These are phyloP conservation scores for Candida sanyaensis DNA, from an alignment of 1,139 yeast genomes.

Conservation along the genomic window DNA sequence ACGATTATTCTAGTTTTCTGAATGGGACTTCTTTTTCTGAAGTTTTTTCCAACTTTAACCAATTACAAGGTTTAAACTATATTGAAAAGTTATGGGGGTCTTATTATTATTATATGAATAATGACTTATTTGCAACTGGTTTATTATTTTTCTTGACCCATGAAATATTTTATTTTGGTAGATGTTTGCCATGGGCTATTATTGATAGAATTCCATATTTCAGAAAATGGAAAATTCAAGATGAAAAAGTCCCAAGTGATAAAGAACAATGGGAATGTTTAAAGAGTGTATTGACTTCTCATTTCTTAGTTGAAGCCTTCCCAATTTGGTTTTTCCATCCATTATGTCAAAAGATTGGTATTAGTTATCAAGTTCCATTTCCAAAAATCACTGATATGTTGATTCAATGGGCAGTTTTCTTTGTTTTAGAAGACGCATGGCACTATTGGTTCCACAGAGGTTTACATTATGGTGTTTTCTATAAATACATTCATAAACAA, in stretches of 20 bases:
- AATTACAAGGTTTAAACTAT: constrained; percentile 24
- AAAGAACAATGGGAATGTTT: constrained; percentile 92
- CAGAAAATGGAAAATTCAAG: constrained; percentile 79
- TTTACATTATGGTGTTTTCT: constrained; percentile 82
- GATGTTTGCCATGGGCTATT: constrained; percentile 83
- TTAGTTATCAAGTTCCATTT: constrained; percentile 79
- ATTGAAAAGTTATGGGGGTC: constrained; percentile 73
- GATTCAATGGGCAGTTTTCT: constrained; percentile 70
- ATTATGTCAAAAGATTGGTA: constrained; percentile 73
- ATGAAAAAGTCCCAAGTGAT: constrained; percentile 49
- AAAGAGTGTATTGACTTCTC: constrained; percentile 79
- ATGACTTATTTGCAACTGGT: constrained; percentile 84
- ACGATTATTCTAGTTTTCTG: constrained; percentile 42
- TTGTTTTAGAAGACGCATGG: constrained; percentile 90
- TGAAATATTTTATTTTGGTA: constrained; percentile 80
- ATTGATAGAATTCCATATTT: constrained; percentile 77
- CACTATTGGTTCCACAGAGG: constrained; percentile 93
- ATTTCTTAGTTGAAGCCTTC: constrained; percentile 86
- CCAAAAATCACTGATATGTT: constrained; percentile 61
- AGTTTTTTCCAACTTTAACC: constrained; percentile 37
- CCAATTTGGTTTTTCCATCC: constrained; percentile 98
- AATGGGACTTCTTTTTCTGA: constrained; percentile 41
- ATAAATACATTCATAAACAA: constrained; percentile 90
- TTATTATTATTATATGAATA: constrained; percentile 72
- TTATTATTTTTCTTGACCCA: constrained; percentile 71